Evolutionary conservation across 192 early-diverging fungal species (phyloP), one percentile per base, ranked within the genome.

Genomic region (Linnemannia elongata): DNA sequence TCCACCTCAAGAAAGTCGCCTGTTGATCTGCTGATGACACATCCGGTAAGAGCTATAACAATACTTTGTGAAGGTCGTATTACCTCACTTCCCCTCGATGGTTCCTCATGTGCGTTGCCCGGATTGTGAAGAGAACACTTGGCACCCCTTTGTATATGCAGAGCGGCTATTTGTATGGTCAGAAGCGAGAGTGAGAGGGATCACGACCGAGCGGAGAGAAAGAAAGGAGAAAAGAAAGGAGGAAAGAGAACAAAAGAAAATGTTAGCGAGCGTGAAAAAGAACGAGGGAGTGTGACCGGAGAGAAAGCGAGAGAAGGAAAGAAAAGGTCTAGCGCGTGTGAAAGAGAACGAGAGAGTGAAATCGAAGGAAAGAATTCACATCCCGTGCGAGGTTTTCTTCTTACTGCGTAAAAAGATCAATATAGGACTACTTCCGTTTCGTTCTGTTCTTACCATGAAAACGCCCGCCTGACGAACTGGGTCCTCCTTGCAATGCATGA

Each of bases 61-160:
- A 27, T 24, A 24, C 24, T 30, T 74, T n/a, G 4, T 41, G 44
- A 45, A 45, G 13, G 12, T 33, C 22, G 49, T 52, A 52, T 42
- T 88, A 94, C 92, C 94, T 96, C 49, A 94, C 93, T 83, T 97
- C 96, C 12, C 96, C 96, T 36, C 88, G 89, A 81, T 98, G 97
- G 41, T 93, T 85, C 47, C 93, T 83, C 85, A 98, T 90, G 42
- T 88, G 83, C 4, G 81, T 77, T 52, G 91, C 91, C 27, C 97
- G 93, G 44, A 97, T 91, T 13, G 96, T 97, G 79, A 98, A 96
- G 1, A 98, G 82, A 24, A 98, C 89, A 72, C 93, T 93, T 18
- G 93, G 92, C 41, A 91, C 80, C 10, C 89, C 90, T 45, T 94
- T 79, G 4, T 92, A 90, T 12, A 88, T 89, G 80, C 96, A 96